Conservation (phyloP, 495 filamentous ascomycete species). For the Pseudomonodictys pantanalensis region DNA sequence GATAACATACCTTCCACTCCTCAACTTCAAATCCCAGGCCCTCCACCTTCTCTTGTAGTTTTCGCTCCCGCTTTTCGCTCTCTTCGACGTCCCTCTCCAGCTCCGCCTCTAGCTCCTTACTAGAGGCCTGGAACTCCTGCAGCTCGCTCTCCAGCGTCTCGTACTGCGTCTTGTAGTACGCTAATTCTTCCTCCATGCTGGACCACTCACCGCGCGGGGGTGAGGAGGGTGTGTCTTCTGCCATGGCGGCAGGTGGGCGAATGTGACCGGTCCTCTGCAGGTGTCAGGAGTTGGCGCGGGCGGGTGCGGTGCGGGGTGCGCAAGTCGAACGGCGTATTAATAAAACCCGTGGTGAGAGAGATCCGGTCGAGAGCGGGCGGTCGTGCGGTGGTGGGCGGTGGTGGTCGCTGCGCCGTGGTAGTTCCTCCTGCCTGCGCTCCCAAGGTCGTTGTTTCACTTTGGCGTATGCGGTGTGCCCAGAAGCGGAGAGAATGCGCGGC, state of each 20-base stretch:
- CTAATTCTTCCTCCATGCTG: constrained; percentile 64
- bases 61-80: constrained; percentile 86
- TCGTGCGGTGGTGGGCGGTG: background rate
- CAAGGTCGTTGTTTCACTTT: background rate
- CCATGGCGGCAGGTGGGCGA: constrained; percentile 21
- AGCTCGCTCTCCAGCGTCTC: constrained; percentile 88
- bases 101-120: constrained; percentile 89
- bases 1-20: constrained; percentile 85
- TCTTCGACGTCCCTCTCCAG: constrained; percentile 95
- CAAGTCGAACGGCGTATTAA: background rate
- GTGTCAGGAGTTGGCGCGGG: background rate
- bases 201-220: constrained; percentile 35
- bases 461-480: constrained; percentile 8
- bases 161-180: constrained; percentile 95
- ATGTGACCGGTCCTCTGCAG: too few relatives aligned
- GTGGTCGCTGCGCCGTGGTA: background rate
- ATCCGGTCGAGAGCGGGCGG: background rate
- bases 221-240: constrained; percentile 34
- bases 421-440: background rate
- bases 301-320: background rate
- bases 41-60: constrained; percentile 82
- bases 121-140: constrained; percentile 89
- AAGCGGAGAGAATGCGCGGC: constrained; percentile 3
- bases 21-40: constrained; percentile 81
- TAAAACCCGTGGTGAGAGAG: background rate